Conservation (phyloP, 169 alveolate genomes). For the Perkinsus chesapeaki region DNA sequence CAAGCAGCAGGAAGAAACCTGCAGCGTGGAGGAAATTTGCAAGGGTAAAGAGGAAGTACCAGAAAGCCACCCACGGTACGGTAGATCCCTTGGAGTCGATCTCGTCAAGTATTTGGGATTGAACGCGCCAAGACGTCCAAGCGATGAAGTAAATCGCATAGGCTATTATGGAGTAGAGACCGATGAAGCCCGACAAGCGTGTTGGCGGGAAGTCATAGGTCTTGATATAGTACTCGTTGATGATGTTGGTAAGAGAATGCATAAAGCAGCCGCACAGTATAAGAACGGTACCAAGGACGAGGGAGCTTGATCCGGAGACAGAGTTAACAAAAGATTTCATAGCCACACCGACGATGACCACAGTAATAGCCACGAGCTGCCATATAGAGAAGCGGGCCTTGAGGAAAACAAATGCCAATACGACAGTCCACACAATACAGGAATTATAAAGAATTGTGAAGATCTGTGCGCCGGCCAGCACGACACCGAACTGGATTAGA, state of each 20-base stretch:
- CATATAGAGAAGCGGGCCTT: neutral
- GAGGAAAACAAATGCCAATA: neutral
- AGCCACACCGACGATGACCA: neutral
- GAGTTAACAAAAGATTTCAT: neutral
- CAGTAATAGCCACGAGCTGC: neutral
- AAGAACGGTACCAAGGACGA: neutral
- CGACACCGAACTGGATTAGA: neutral
- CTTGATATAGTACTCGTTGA: neutral
- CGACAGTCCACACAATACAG: neutral
- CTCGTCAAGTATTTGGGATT: neutral
- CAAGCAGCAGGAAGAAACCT: neutral
- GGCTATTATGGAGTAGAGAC: neutral
- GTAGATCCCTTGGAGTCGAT: neutral
- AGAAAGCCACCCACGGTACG: neutral
- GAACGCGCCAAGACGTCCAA: neutral
- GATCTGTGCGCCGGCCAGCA: neutral
- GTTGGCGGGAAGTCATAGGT: neutral
- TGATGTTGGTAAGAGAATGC: neutral
- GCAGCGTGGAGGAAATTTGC: neutral
- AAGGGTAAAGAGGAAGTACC: neutral
- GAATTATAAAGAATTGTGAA: neutral
- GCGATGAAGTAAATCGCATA: neutral
- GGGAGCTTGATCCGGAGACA: neutral
- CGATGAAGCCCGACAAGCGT: neutral
- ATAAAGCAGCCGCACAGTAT: neutral